Base-by-base conservation (phyloP, 106 monocot genomes). In the Gastrodia elata region DNA sequence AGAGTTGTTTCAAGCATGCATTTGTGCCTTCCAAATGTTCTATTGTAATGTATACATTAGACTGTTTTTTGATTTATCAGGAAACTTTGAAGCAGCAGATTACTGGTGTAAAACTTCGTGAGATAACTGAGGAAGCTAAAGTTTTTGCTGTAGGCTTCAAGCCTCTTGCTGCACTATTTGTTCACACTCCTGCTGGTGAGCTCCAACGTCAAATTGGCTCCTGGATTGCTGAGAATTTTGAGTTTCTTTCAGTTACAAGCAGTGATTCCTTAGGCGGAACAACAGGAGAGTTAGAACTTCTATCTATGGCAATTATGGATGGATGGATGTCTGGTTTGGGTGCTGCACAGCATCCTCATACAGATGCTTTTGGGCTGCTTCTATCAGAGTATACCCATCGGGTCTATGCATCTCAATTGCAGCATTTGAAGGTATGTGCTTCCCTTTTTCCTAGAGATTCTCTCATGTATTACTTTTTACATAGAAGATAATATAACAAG, bases 251-350 rank as follows among this genome's bases (percentile, higher is more conserved):
- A 42, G 86, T 91, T 64, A 79, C 86, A 59, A 86, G 84, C 22
- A 80, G 68, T 86, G 97, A 91, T 78, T 83, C 76, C 59, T 27
- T 76, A 37, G 89, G 84, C 33, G 96, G 87, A 74, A 64, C 86
- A 26, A 83, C 86, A 16, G 93, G 93, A 1, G 88, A 98, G 52
- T 70, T 93, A 49, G 97, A 98, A 74, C 86, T 93, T 77, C 70
- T 98, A 6, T 98, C 97, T 7, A 98, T 93, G 72, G 97, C 97
- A 52, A 98, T 98, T 58, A 98, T 98, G 97, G 97, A 98, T 85
- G 97, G 97, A 68, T 98, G 97, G 97, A 98, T 98, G 97, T 90
- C 97, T 79, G 97, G 97, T 71, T 90, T 98, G 73, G 97, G 97
- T 74, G 77, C 90, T 77, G 88, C 97, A 39, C 88, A 85, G 64